Evolutionary conservation across 23 red algal genomes (phyloP), one percentile per base, ranked within the genome.

Genomic region (Gracilaria vermiculophylla): DNA sequence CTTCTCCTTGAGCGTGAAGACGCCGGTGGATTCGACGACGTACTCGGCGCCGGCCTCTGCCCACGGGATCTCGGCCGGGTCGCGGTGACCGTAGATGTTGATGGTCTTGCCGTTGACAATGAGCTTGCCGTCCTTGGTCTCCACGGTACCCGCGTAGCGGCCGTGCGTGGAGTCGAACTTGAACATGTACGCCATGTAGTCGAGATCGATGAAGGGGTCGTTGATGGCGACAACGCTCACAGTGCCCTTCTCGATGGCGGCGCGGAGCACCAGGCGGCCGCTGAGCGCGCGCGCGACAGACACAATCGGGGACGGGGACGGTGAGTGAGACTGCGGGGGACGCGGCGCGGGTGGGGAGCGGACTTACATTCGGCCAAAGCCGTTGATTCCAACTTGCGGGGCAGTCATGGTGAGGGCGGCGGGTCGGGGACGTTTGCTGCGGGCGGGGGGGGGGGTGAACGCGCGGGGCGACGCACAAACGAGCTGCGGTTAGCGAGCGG

Each of bases 141-240:
- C 69, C 13, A 99, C 91, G 10, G 87, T 58, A 10, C 97, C 97
- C 27, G 60, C 33, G 69, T 93, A 99, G 33, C 50, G 80, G 8
- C 97, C 97, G 90, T 99, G 97, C 0, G 91, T 94, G 34, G 97
- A 99, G 70, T 99, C 97, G 83, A 94, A 99, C 94, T 99, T 93
- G 88, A 99, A 90, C 97, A 99, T 99, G 89, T 99, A 99, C 66
- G 88, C 97, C 87, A 94, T 94, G 86, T 99, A 99, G 6, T 99
- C 97, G 34, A 94, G 88, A 25, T 80, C 72, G 66, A 99, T 99
- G 84, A 99, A 99, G 35, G 97, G 97, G 41, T 99, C 97, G 37
- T 99, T 99, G 62, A 99, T 85, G 44, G 97, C 97, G 19, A 99
- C 97, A 31, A 99, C 97, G 36, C 76, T 77, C 29, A 92, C 73